A percentile compares a stretch with the other conserved stretches of the same genome.
Conservation (phyloP, 352 stramenopile species). For the Globisporangium cystogenes region DNA sequence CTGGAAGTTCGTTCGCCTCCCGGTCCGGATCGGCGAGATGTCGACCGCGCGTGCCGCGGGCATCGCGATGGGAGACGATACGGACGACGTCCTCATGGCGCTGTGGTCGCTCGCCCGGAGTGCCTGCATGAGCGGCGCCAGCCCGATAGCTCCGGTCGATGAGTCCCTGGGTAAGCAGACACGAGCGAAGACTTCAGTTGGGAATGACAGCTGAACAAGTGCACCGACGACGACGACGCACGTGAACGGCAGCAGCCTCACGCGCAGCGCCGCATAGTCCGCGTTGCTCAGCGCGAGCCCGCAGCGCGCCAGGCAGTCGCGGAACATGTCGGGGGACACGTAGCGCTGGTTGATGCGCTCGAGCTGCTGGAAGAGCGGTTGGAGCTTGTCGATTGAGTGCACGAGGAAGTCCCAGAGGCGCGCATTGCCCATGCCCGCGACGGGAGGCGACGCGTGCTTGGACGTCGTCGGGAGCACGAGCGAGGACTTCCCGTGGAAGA, state of each 20-base stretch:
- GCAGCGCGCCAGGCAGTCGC: slow-evolving; percentile 49
- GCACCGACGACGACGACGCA: slow-evolving; percentile 14
- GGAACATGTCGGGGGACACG: slow-evolving; percentile 54
- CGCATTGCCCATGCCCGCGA: slow-evolving; percentile 36
- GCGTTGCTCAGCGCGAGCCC: slow-evolving; percentile 61
- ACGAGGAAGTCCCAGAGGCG: slow-evolving; percentile 65
- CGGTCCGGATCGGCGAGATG: slow-evolving; percentile 51
- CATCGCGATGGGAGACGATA: slow-evolving; percentile 17
- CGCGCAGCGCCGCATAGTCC: slow-evolving; percentile 59
- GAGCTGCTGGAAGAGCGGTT: slow-evolving; percentile 50
- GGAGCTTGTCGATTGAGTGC: slow-evolving; percentile 35
- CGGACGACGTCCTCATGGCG: slow-evolving; percentile 22
- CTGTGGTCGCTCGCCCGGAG: slow-evolving; percentile 44
- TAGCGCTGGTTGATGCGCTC: slow-evolving; percentile 42
- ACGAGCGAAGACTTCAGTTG: not conserved
- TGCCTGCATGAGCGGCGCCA: slow-evolving; percentile 39
- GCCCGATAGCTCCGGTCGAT: slow-evolving; percentile 32
- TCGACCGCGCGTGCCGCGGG: slow-evolving; percentile 13
- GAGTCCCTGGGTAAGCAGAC: slow-evolving; percentile 29
- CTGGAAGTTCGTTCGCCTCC: slow-evolving; percentile 47
- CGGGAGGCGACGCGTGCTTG: slow-evolving; percentile 33
- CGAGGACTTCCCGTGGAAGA: slow-evolving; percentile 36
- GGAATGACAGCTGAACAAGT: too few species aligned
- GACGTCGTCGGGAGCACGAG: slow-evolving; percentile 28
- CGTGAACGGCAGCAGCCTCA: slow-evolving; percentile 55